Evolutionary conservation across 768 basidiomycete species (phyloP).

Genomic region (Baorangia bicolor): DNA sequence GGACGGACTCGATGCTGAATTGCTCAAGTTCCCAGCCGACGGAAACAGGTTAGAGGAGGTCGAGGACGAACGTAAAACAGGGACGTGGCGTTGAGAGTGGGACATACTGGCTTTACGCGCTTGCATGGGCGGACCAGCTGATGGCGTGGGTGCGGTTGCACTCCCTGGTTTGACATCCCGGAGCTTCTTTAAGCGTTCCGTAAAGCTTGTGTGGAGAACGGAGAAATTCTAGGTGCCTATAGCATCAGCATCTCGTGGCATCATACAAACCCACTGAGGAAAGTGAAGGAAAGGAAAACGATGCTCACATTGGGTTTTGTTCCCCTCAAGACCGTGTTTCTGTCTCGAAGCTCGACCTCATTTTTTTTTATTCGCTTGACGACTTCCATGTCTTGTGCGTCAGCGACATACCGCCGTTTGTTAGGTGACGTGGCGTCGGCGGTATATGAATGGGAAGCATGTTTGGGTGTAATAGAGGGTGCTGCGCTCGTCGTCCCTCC

Average conservation of each 20-base stretch:
- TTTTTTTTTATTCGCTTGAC: slow-evolving; percentile 79
- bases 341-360: slow-evolving; percentile 79
- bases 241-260: background rate
- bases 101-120: slow-evolving; percentile 70
- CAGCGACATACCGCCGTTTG: slow-evolving; percentile 79
- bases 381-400: slow-evolving; percentile 73
- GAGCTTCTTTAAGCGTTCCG: slow-evolving; percentile 77
- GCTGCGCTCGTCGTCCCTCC: slow-evolving; percentile 7
- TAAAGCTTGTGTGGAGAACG: slow-evolving; percentile 59
- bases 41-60: too few species aligned
- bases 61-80: too few species aligned
- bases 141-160: slow-evolving; percentile 35
- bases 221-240: slow-evolving; percentile 71
- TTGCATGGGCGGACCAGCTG: slow-evolving; percentile 40
- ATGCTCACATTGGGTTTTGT: slow-evolving; percentile 75
- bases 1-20: too few species aligned
- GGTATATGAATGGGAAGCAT: slow-evolving; percentile 21
- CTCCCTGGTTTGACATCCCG: slow-evolving; percentile 64
- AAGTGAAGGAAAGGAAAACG: background rate
- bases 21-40: too few species aligned
- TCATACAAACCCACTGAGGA: background rate
- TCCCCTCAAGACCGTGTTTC: slow-evolving; percentile 81
- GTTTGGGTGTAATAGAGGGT: slow-evolving; percentile 25
- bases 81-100: background rate
- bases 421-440: slow-evolving; percentile 42